Evolutionary conservation across 306 rosid species (phyloP), one percentile per base, ranked within the genome.

Genomic region (Elaeagnus macrophylla): DNA sequence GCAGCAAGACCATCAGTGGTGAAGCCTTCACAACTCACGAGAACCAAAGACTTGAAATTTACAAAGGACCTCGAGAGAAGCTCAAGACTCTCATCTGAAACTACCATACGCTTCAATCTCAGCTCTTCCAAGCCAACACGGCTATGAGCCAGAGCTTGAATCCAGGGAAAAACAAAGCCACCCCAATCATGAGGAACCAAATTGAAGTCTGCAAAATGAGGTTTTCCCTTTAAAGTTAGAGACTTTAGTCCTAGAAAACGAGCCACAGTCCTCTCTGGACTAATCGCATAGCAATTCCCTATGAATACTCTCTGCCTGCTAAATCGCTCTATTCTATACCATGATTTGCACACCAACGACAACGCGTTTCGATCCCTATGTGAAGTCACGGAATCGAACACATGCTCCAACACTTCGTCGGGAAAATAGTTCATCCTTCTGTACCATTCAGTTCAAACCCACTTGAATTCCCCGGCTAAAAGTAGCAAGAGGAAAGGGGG

Each of bases 161-260:
- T 80, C 99, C 99, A 91, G 12, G 95, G 95, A 49, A 56, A 16
- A 51, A 84, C 67, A 55, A 57, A 80, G 39, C 93, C 96, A 9
- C 99, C 96, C 96, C 99, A 91, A 8, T 67, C 94, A 44, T 70
- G 50, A 17, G 95, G 97, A 16, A 91, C 95, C 86, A 86, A 62
- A 78, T 82, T 86, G 75, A 91, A 91, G 77, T 91, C 97, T 0
- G 96, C 95, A 57, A 91, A 91, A 81, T 84, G 99, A 61, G 99
- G 99, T 43, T 84, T 91, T 9, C 99, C 99, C 52, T 91, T 91
- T 66, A 91, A 63, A 69, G 93, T 84, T 9, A 91, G 60, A 17
- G 95, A 75, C 53, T 73, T 86, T 0, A 91, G 53, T 35, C 67
- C 76, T 2, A 87, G 95, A 58, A 91, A 91, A 67, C 95, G 81